Conservation (phyloP, 2,329 filamentous ascomycete species). For the Fusarium nurragi region DNA sequence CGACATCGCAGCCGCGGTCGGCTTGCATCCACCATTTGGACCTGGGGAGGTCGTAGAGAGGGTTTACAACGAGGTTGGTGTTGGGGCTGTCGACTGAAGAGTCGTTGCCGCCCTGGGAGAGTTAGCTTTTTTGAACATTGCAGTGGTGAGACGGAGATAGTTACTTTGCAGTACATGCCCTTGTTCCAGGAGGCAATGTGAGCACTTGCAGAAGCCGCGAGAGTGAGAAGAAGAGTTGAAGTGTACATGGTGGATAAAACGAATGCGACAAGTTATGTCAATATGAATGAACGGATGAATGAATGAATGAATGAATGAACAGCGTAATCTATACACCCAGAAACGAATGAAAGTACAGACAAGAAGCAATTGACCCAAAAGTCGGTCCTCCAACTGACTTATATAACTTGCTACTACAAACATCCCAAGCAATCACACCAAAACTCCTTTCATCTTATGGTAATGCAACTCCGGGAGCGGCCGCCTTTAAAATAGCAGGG, state of each 20-base stretch:
- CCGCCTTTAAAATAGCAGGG: slow-evolving; percentile 28
- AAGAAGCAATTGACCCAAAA: not conserved
- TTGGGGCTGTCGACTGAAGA: slow-evolving; percentile 51
- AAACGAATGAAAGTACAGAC: slow-evolving; percentile 26
- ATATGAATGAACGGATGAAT: slow-evolving; percentile 29
- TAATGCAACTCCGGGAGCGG: slow-evolving; percentile 26
- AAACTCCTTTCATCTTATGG: slow-evolving; percentile 38
- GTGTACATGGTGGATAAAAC: slow-evolving; percentile 32
- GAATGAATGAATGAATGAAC: slow-evolving; percentile 31
- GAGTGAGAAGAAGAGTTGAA: slow-evolving; percentile 32
- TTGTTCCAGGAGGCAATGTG: slow-evolving; percentile 44
- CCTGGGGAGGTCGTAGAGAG: slow-evolving; percentile 56
- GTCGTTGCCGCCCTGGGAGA: slow-evolving; percentile 44
- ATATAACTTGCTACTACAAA: slow-evolving; percentile 6
- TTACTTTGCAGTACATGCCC: slow-evolving; percentile 45
- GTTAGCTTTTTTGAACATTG: not conserved
- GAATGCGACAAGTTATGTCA: not conserved
- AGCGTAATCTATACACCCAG: slow-evolving; percentile 37
- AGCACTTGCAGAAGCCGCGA: slow-evolving; percentile 36
- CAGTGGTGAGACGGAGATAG: fast-evolving
- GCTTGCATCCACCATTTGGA: slow-evolving; percentile 62
- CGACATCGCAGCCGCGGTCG: slow-evolving; percentile 57
- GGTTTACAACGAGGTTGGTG: slow-evolving; percentile 56
- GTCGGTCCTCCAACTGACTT: not conserved
- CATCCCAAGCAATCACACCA: not conserved